Evolutionary conservation across 1,284 basidiomycete species (phyloP), one percentile per base, ranked within the genome.

Genomic region (Vanrija pseudolonga): DNA sequence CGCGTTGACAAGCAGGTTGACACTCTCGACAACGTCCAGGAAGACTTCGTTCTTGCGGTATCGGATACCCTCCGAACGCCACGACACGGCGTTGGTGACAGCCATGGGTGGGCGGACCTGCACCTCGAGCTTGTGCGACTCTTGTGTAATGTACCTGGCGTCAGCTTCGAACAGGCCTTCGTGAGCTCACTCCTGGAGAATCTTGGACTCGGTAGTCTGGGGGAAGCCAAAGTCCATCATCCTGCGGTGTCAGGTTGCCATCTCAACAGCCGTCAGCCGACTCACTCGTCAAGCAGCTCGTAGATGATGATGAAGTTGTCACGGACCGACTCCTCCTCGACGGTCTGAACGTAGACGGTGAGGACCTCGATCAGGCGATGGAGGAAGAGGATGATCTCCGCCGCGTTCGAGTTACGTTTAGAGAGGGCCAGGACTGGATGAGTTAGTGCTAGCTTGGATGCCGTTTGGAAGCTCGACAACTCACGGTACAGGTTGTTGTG

Each of bases 171-270:
- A 81, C 87, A 14, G 28, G 12, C 6, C 8, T 14, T 2, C 32
- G n/a, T 32, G 11, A 32, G 32, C 32, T 32, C 62, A 91, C 87
- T 98, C 96, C 78, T 98, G 95, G 54, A 98, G 77, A 66, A 98
- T 98, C 82, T 99, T 98, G 81, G 89, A 93, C 80, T 98, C 96
- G 20, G 96, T 98, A 24, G 96, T 98, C 76, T 98, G 96, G 0
- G 95, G 95, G 74, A 91, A 98, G 14, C 96, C 96, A 79, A 97
- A 98, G 80, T 98, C 95, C 94, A 98, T 98, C 92, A 98, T 98
- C 81, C 32, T 32, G 32, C 4, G 32, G 32, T 32, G 6, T 32
- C 32, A 32, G 32, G 11, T 32, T 12, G 28, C 8, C 28, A 12
- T 32, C 32, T 32, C 32, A 3, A 7, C 6, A 7, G 28, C 28